Percentiles rank a stretch among this genome's conserved stretches.
Conservation (phyloP, 352 stramenopile species). For the Phytophthora crassamura region DNA sequence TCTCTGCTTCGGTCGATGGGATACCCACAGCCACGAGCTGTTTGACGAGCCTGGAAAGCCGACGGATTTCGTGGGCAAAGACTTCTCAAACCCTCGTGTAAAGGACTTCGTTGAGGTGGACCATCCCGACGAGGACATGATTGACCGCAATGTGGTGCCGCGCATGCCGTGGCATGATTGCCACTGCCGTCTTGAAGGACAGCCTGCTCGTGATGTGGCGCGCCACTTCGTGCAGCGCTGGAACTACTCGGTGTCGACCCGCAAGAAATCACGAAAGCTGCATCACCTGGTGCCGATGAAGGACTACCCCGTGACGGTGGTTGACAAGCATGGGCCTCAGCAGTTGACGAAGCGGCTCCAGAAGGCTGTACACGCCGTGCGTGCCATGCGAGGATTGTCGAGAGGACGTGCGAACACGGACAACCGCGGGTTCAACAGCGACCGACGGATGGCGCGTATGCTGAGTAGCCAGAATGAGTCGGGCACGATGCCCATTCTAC, state of each 20-base stretch:
- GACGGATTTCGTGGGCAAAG: conserved; percentile 81
- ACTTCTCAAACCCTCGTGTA: conserved; percentile 86
- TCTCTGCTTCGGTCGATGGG: conserved; percentile 90
- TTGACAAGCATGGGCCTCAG: conserved; percentile 47
- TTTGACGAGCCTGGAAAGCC: conserved; percentile 64
- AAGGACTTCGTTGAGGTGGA: conserved; percentile 89
- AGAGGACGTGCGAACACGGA: conserved; percentile 33
- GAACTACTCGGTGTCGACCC: conserved; percentile 88
- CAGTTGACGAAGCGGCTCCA: conserved; percentile 64
- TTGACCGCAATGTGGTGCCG: conserved; percentile 71
- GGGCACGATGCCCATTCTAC: conserved; percentile 27
- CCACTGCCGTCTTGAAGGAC: conserved; percentile 81
- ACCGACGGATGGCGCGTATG: conserved; percentile 45
- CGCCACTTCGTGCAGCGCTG: conserved; percentile 90
- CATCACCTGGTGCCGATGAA: conserved; percentile 83
- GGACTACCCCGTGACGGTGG: conserved; percentile 48
- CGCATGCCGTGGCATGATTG: conserved; percentile 91
- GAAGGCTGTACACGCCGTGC: conserved; percentile 69
- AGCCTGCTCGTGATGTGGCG: conserved; percentile 81
- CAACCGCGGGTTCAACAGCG: conserved; percentile 52
- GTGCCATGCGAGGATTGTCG: conserved; percentile 47
- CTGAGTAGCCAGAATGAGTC: conserved; percentile 37
- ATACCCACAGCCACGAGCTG: conserved; percentile 69
- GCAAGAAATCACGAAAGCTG: conserved; percentile 78
- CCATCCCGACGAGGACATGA: conserved; percentile 74